phyloP scores from a whole-genome alignment of 2,329 filamentous ascomycete genomes.

The Trichoderma simmonsii region DNA sequence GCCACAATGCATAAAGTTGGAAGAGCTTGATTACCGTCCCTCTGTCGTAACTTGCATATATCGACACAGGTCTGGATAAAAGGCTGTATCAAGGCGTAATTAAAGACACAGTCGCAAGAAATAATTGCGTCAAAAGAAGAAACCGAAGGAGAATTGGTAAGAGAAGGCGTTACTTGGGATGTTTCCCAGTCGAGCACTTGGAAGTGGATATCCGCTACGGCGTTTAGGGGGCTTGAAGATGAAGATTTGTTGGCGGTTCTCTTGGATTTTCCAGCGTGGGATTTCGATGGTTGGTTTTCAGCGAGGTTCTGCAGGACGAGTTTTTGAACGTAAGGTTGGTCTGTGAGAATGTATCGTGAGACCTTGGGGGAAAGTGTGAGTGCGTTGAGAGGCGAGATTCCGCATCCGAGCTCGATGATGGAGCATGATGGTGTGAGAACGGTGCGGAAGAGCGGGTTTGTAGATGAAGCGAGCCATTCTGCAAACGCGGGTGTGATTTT shows the following conservation, averaged over 20 bases:
- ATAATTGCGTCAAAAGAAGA: slow-evolving; percentile 68
- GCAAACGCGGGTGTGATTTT: slow-evolving; percentile 83
- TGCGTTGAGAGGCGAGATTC: slow-evolving; percentile 77
- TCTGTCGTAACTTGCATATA: slow-evolving; percentile 59
- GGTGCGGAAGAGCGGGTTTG: slow-evolving; percentile 59
- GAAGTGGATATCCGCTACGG: slow-evolving; percentile 45
- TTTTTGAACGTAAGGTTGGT: slow-evolving; percentile 80
- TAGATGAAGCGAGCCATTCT: slow-evolving; percentile 66
- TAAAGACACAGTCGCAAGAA: slow-evolving; percentile 94
- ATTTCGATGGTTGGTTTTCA: slow-evolving; percentile 47
- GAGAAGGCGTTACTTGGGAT: slow-evolving; percentile 46
- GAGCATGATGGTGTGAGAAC: slow-evolving; percentile 41
- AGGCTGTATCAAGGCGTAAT: slow-evolving; percentile 77
- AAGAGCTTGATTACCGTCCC: neutral
- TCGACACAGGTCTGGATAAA: slow-evolving; percentile 80
- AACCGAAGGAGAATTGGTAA: slow-evolving; percentile 36
- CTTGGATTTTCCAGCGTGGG: neutral
- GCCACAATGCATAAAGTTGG: slow-evolving; percentile 77
- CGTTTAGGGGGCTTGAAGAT: slow-evolving; percentile 1
- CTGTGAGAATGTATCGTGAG: slow-evolving; percentile 71
- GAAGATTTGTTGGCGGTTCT: neutral
- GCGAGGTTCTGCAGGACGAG: slow-evolving; percentile 73
- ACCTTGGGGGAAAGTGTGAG: slow-evolving; percentile 63
- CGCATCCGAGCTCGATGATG: slow-evolving; percentile 82
- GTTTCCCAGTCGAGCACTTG: slow-evolving; percentile 80